Base-by-base conservation (phyloP, 106 monocot genomes). In the Alisma plantagoaquatica region DNA sequence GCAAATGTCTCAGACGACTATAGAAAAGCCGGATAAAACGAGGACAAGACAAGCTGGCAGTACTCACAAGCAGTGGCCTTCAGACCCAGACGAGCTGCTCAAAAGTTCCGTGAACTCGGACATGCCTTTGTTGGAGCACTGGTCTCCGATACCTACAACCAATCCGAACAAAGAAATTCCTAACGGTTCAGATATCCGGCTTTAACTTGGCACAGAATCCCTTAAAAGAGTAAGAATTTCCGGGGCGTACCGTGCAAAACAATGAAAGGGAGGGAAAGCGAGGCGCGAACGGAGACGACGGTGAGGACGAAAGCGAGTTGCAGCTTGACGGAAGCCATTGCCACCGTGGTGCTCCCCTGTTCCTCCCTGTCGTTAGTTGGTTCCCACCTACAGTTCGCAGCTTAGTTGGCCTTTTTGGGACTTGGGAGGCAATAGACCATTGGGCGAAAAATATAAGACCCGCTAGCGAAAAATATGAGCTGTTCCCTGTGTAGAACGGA, bases 91-190 rank as follows among this genome's bases (percentile, higher is more conserved):
- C 60, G 56, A 73, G 9, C 77, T 59, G 23, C 62, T 62, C 56
- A 82, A 48, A 7, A 70, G 49, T 66, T 77, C 66, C 4, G 77
- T 74, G 59, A 82, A 82, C 29, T 70, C 61, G 43, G 41, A 27
- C 24, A 82, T n/a, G 23, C 82, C 82, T 21, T 46, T 46, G 32
- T 77, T 73, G 35, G 57, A 30, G 62, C 82, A 82, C 26, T 70
- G 60, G 44, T 82, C 73, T 14, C 76, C 75, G 33, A 75, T 80
- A 8, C 80, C 80, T 80, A 53, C 9, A n/a, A n/a, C n/a, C n/a
- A n/a, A n/a, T n/a, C n/a, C n/a, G n/a, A n/a, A n/a, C n/a, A n/a
- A n/a, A n/a, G n/a, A n/a, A n/a, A n/a, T n/a, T n/a, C n/a, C n/a
- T n/a, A n/a, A n/a, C n/a, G n/a, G n/a, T n/a, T n/a, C n/a, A n/a